Evolutionary conservation across 768 basidiomycete genomes (phyloP).

Genomic region (Scleroderma citrinum): DNA sequence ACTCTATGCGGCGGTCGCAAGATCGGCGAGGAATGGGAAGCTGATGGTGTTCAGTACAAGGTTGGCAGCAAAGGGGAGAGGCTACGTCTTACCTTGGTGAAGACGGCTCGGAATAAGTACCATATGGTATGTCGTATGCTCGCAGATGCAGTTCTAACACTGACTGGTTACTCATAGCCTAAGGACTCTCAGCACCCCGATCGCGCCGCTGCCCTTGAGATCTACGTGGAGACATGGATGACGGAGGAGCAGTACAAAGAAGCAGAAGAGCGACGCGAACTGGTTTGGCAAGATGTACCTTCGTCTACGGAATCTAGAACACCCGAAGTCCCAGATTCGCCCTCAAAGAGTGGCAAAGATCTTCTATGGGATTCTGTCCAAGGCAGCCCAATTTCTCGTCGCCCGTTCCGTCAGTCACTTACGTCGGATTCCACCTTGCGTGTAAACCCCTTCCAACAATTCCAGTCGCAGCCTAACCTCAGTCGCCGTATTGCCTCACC

Average conservation of each 20-base stretch:
- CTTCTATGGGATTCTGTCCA: constrained; percentile 64
- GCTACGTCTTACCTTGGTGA: constrained; percentile 64
- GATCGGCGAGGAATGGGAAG: constrained; percentile 75
- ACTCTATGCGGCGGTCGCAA: constrained; percentile 49
- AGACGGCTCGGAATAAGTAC: constrained; percentile 63
- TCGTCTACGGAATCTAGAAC: constrained; percentile 39
- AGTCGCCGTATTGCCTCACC: constrained; percentile 41
- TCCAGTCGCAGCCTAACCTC: constrained; percentile 28
- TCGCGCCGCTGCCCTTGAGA: constrained; percentile 57
- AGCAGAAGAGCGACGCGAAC: constrained; percentile 52
- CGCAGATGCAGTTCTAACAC: not conserved
- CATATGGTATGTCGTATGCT: constrained; percentile 54
- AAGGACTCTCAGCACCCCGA: constrained; percentile 76
- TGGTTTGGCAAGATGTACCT: constrained; percentile 67
- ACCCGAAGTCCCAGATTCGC: constrained; percentile 34
- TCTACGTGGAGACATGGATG: constrained; percentile 76
- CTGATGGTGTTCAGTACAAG: constrained; percentile 63
- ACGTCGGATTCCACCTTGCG: constrained; percentile 39
- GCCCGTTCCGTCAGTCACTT: constrained; percentile 43
- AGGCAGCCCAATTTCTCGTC: constrained; percentile 34
- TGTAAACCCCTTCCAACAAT: constrained; percentile 44
- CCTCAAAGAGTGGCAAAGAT: constrained; percentile 49
- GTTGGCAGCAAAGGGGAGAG: constrained; percentile 65
- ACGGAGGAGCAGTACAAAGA: constrained; percentile 66
- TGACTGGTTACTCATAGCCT: constrained; percentile 41